phyloP scores from a whole-genome alignment of 257 asterid species.

The Voacanga thouarsii region DNA sequence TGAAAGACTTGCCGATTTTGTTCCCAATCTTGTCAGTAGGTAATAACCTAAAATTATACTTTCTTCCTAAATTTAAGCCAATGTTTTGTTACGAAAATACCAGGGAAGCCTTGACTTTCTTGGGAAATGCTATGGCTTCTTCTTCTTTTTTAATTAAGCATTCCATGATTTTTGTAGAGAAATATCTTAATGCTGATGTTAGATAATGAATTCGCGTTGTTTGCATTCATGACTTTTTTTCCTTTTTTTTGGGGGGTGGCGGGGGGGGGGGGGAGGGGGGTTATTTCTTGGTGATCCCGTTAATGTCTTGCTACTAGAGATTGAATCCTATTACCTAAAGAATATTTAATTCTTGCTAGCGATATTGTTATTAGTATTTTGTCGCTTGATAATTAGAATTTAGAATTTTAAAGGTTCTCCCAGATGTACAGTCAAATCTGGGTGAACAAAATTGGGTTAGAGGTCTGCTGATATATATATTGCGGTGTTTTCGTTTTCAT shows the following conservation, averaged over 20 bases:
- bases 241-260: not conserved
- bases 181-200: not conserved
- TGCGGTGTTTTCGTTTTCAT: not conserved
- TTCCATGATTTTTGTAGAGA: not conserved
- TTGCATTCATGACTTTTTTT: not conserved
- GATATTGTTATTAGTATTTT: too few species aligned
- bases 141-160: not conserved
- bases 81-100: not conserved
- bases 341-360: too few species aligned
- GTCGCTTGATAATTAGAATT: too few species aligned
- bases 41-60: slow-evolving; percentile 2
- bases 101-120: not conserved
- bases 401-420: not conserved
- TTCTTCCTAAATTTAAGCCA: not conserved
- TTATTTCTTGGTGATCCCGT: not conserved
- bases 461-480: too few species aligned
- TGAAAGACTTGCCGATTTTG: slow-evolving; percentile 92
- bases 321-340: too few species aligned
- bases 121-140: too few species aligned
- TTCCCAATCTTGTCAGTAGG: slow-evolving; percentile 93
- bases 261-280: too few species aligned
- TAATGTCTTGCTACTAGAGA: not conserved
- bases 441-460: too few species aligned
- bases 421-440: not conserved
- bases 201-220: not conserved